Conservation (phyloP, 176 grass and related monocot species). For the Phyllostachys edulis region DNA sequence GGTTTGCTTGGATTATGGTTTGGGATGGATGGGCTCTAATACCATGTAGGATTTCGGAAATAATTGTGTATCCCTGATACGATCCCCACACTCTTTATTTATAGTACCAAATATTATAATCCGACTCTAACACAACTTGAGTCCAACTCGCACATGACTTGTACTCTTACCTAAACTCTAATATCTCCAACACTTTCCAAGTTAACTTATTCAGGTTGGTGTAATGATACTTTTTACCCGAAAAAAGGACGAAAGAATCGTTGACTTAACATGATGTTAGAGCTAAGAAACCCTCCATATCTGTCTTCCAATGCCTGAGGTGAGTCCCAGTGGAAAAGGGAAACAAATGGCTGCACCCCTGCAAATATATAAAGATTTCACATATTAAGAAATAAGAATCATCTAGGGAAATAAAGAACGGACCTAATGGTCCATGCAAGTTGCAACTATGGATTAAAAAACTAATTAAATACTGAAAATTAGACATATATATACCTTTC, state of each 20-base stretch:
- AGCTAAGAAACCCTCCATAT: conserved; percentile 57
- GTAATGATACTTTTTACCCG: not conserved
- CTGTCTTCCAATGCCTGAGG: conserved; percentile 64
- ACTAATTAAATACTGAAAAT: not conserved
- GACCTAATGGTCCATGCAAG: not conserved
- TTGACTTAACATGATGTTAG: conserved; percentile 53
- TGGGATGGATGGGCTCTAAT: no score
- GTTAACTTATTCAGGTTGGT: not conserved
- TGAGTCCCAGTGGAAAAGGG: conserved; percentile 68
- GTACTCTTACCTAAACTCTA: no score
- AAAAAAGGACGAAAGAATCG: not conserved
- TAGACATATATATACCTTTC: conserved; percentile 12
- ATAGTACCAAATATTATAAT: no score
- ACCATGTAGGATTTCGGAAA: no score
- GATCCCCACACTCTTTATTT: no score
- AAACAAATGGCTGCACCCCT: conserved; percentile 66
- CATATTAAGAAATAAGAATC: no score
- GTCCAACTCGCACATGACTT: no score
- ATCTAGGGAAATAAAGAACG: not conserved
- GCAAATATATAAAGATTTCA: not conserved
- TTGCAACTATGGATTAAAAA: not conserved
- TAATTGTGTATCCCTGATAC: no score
- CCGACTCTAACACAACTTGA: no score
- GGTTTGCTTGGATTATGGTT: no score
- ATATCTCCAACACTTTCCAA: no score